Base-by-base conservation (phyloP, 768 basidiomycete species). In the Trametes maxima region DNA sequence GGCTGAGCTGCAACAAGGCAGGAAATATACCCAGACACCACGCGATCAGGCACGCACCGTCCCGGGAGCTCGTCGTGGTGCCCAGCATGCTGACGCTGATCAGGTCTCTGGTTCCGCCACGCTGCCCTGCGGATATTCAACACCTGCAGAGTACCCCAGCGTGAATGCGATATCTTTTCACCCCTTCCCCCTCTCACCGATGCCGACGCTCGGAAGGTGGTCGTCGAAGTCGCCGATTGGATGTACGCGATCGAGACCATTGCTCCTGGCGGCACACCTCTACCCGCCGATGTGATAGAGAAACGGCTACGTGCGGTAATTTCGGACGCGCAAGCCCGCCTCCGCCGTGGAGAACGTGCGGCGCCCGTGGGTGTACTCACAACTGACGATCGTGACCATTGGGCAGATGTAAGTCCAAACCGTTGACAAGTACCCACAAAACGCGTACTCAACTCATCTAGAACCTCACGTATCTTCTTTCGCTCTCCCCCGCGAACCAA, bases 321-420 rank as follows among this genome's bases (percentile, higher is more conserved):
- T 0, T 57, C 67, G 1, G 94, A 97, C 69, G 93, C 85, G 0
- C 75, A 79, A 22, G 63, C 64, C 24, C 80, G 87, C 37, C 73
- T 79, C 7, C 72, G 74, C 3, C 72, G 67, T 0, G 87, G 87
- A 2, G 88, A 92, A 60, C 72, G 66, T 13, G 80, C 89, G 0
- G 72, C 85, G 3, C 80, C 82, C 25, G 78, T 97, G 5, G 88
- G 91, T 8, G 79, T 87, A 0, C 77, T 97, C 46, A 92, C 86
- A 22, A 86, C 89, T 3, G 93, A 95, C 69, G 81, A 88, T 24
- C 80, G 95, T 62, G 92, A 96, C 72, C 76, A 71, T 12, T 97
- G 95, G 95, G 82, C 89, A 12, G 75, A 82, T 70, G 93, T 94
- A 72, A 59, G 83, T 67, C 13, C 17, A 43, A 24, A 24, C n/a